Percentiles rank a stretch among this genome's conserved stretches.
phyloP scores from a whole-genome alignment of 1,139 yeast species.

The Saccharomyces hybrid region DNA sequence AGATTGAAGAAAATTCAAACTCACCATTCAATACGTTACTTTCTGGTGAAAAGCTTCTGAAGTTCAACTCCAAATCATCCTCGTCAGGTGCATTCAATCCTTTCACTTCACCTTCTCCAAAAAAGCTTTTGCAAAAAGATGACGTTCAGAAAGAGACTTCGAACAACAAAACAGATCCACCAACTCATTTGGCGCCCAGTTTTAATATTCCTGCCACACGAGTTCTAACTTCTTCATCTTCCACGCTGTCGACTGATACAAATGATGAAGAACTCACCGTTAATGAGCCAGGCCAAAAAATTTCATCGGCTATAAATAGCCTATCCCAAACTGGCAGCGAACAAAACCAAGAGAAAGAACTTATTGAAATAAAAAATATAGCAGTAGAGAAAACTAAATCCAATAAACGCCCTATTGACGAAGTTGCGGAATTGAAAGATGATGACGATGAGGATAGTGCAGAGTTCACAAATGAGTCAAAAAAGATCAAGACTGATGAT shows the following conservation, averaged over 20 bases:
- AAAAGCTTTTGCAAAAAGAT: not conserved
- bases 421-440: not conserved
- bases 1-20: not conserved
- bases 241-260: not conserved
- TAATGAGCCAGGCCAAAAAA: not conserved
- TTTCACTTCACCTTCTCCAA: not conserved
- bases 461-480: constrained; percentile 1
- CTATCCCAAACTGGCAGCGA: not conserved
- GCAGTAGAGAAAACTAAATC: not conserved
- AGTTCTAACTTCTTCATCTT: not conserved
- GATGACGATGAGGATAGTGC: not conserved
- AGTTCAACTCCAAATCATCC: not conserved
- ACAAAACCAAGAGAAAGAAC: not conserved
- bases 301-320: not conserved
- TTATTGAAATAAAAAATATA: not conserved
- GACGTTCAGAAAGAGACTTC: not conserved
- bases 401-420: not conserved
- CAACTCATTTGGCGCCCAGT: not conserved
- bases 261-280: not conserved
- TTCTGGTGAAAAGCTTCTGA: not conserved
- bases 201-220: not conserved
- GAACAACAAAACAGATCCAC: not conserved
- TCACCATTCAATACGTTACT: not conserved
- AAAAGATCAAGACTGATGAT: not conserved
- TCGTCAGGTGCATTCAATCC: not conserved